Conservation (phyloP, 768 basidiomycete genomes). For the Termitomyces sp. region DNA sequence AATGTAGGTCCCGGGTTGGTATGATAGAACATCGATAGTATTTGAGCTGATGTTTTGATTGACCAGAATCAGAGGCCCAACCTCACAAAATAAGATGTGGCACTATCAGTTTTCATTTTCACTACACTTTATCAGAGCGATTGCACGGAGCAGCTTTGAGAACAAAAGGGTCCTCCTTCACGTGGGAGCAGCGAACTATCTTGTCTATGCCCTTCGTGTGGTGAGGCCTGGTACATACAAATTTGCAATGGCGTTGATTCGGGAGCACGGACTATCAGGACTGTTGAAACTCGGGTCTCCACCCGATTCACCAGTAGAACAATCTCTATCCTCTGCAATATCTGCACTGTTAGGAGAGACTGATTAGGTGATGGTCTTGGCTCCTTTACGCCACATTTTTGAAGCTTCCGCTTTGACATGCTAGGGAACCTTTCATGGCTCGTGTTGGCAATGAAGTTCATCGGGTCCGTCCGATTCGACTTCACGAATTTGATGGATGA, state of each 20-base stretch:
- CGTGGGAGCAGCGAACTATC: constrained; percentile 7
- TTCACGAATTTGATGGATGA: neutral
- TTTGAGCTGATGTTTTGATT: no score
- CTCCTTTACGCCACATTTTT: no score
- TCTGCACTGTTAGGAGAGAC: constrained; percentile 2
- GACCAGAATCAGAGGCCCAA: no score
- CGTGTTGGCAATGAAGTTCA: neutral
- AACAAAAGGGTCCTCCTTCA: constrained; percentile 7
- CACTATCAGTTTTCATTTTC: constrained; percentile 11
- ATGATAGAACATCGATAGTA: neutral
- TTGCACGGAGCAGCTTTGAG: neutral
- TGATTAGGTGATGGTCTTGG: neutral
- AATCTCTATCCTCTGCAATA: constrained; percentile 6
- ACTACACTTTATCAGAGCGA: constrained; percentile 5
- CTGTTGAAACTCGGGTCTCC: neutral
- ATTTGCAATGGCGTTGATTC: neutral
- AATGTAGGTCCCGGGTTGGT: neutral
- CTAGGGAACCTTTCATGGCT: neutral
- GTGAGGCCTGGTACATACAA: constrained; percentile 1
- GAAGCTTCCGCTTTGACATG: neutral
- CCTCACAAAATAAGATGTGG: neutral
- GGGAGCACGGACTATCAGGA: constrained; percentile 5
- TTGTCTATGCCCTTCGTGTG: constrained; percentile 7
- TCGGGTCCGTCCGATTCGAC: neutral
- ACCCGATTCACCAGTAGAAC: constrained; percentile 4